A percentile compares a stretch with the other conserved stretches of the same genome.
These are phyloP conservation scores for Parastagonospora avenae DNA, from an alignment of 2,329 filamentous ascomycete genomes.

Conservation along the genomic window DNA sequence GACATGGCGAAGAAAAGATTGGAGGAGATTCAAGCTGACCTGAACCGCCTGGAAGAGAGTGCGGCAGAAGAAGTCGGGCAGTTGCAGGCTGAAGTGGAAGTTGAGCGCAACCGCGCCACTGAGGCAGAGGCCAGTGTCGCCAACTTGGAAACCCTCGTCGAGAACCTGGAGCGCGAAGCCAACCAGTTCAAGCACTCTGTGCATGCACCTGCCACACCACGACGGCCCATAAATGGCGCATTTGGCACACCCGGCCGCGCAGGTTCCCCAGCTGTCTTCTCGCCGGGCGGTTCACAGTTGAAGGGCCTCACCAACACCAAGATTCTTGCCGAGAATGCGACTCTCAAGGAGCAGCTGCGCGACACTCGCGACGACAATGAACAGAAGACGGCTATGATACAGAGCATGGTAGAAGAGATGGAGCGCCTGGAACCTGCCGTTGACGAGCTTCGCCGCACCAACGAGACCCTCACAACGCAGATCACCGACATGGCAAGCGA, in stretches of 20 bases:
- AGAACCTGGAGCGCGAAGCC: constrained; percentile 63
- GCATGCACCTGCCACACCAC: constrained; percentile 57
- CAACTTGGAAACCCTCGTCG: constrained; percentile 68
- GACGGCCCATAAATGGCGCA: constrained; percentile 57
- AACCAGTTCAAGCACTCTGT: constrained; percentile 47
- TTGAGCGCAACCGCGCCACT: constrained; percentile 63
- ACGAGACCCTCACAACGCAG: constrained; percentile 78
- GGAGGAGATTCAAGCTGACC: constrained; percentile 68
- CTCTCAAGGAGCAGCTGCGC: constrained; percentile 72
- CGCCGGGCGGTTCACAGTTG: constrained; percentile 60
- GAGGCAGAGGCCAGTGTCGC: constrained; percentile 66
- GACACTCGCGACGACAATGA: constrained; percentile 75
- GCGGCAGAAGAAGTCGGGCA: constrained; percentile 62
- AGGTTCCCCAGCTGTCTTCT: constrained; percentile 57
- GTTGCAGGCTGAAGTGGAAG: constrained; percentile 56
- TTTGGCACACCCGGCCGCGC: constrained; percentile 57
- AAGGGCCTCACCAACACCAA: constrained; percentile 65
- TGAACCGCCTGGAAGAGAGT: constrained; percentile 70
- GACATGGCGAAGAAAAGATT: constrained; percentile 73
- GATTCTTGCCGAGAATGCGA: constrained; percentile 66
- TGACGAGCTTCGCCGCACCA: constrained; percentile 81
- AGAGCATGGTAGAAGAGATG: constrained; percentile 83
- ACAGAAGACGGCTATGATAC: constrained; percentile 75
- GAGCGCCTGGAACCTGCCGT: constrained; percentile 88
- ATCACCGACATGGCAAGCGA: constrained; percentile 78